phyloP scores from a whole-genome alignment of 805 yeast genomes.

The Blastobotrys americana region DNA sequence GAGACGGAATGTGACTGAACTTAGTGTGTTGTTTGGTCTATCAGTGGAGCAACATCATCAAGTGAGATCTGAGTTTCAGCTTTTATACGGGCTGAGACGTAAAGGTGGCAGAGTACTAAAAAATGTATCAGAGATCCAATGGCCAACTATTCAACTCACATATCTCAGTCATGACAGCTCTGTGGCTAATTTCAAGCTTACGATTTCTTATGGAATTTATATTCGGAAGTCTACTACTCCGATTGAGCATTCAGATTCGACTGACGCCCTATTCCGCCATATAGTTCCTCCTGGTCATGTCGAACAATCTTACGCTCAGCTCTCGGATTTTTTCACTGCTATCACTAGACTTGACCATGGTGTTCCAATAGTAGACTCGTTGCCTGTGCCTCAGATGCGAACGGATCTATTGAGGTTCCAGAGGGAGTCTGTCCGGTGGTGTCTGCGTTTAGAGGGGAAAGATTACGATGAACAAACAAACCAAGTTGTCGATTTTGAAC shows the following conservation, averaged over 20 bases:
- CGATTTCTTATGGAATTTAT: background rate
- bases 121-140: background rate
- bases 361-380: conserved; percentile 3
- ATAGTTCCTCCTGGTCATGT: background rate
- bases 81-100: background rate
- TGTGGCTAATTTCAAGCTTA: background rate
- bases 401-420: conserved; percentile 29
- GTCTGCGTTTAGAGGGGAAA: conserved; percentile 32
- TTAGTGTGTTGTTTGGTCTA: background rate
- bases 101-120: background rate
- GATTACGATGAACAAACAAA: conserved; percentile 3
- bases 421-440: conserved; percentile 33
- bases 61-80: background rate
- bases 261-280: background rate
- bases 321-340: background rate
- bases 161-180: background rate
- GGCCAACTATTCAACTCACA: background rate
- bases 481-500: conserved; percentile 19
- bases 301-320: background rate
- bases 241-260: background rate
- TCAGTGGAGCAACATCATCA: background rate
- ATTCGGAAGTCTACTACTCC: background rate
- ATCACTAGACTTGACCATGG: background rate
- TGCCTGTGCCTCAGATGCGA: conserved; percentile 6
- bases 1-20: background rate